Evolutionary conservation across 345 rosid genomes (phyloP), one percentile per base, ranked within the genome.

Genomic region (Populus alba): DNA sequence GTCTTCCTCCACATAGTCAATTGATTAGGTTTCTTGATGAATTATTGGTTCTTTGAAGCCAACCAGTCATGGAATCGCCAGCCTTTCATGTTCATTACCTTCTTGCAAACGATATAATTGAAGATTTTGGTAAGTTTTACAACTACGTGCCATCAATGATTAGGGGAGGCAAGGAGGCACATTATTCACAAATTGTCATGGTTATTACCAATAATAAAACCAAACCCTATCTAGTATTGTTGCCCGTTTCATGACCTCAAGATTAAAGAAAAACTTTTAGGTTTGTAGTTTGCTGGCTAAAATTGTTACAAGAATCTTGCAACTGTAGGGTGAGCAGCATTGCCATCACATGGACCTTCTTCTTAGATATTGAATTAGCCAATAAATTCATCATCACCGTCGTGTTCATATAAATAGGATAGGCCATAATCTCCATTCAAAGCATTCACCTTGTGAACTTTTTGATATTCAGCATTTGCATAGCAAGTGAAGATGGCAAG

Each of bases 81-180:
- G 89, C 87, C 84, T 85, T 84, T 65, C 62, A 20, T 84, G 87
- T 81, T 73, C 82, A 29, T 63, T 66, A 80, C 74, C 79, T 77
- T 73, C 80, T 62, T 29, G n/a, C 17, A 53, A 43, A 31, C 41
- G 39, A 81, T 57, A 70, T 79, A 61, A 59, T 77, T 49, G 72
- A 79, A 78, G 25, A 77, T 68, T 49, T 75, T 66, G 33, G 69
- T 4, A 9, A 12, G 25, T 33, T 45, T 33, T 38, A 8, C 35
- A 33, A 0, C 35, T 38, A 68, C 27, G 47, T 22, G 25, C 55
- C 45, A 49, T 49, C 43, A 84, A 81, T 87, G 86, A 85, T 85
- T 85, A 69, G 29, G 77, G 84, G 81, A 81, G 86, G 74, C 86
- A 72, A 71, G 62, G 59, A 38, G 15, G 63, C 80, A 79, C 18